These are phyloP conservation scores for Solidago caesia DNA, from an alignment of 129 eudicot genomes.

Conservation along the genomic window DNA sequence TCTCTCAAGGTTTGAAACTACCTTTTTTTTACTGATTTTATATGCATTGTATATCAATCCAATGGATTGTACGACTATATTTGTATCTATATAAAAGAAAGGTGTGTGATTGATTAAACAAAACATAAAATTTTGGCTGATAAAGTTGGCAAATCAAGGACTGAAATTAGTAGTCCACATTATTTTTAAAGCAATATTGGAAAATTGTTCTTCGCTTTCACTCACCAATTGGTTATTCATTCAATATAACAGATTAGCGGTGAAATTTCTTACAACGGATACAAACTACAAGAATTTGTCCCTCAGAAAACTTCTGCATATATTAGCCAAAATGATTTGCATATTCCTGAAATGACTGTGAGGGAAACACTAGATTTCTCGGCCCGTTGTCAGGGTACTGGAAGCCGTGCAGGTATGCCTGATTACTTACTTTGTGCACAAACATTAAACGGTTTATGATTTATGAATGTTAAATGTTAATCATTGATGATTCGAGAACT, in stretches of 20 bases:
- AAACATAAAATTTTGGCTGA: no score
- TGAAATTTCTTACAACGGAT: slow-evolving; percentile 48
- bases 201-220: not conserved
- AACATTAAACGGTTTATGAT: no score
- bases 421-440: not conserved
- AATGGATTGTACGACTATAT: not conserved
- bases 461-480: not conserved
- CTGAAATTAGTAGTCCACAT: no score
- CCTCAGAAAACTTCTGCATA: slow-evolving; percentile 51
- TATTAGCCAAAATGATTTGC: slow-evolving; percentile 48
- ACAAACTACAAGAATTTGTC: slow-evolving; percentile 43
- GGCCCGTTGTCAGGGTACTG: slow-evolving; percentile 47
- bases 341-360: slow-evolving; percentile 51
- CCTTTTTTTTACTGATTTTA: not conserved
- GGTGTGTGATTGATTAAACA: no score
- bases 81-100: not conserved
- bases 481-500: not conserved
- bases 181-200: not conserved
- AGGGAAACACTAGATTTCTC: slow-evolving; percentile 57
- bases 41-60: slow-evolving; percentile 2
- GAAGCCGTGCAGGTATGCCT: slow-evolving; percentile 46
- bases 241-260: slow-evolving; percentile 38
- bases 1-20: slow-evolving; percentile 53
- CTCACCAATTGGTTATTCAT: not conserved
- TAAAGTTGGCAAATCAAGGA: no score